A percentile compares a stretch with the other conserved stretches of the same genome.
phyloP scores from a whole-genome alignment of 345 rosid species.

The Citrus mangshanensis region DNA sequence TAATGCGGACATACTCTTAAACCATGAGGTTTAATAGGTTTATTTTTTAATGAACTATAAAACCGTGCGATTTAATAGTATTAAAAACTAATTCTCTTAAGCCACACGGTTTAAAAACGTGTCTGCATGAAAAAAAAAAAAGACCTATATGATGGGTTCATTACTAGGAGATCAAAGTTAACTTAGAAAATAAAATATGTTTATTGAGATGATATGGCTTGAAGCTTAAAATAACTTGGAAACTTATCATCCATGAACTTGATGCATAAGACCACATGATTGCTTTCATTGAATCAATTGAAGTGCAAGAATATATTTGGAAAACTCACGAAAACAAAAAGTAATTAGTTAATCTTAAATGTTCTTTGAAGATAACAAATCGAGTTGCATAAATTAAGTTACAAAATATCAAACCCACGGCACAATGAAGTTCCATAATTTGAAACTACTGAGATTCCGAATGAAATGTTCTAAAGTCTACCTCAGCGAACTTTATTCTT shows the following conservation, averaged over 20 bases:
- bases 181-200: no score
- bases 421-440: not conserved
- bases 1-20: no score
- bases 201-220: not conserved
- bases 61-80: no score
- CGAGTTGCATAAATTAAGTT: constrained; percentile 1
- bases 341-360: not conserved
- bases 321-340: not conserved
- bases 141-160: not conserved
- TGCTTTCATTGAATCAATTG: not conserved
- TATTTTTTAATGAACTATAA: no score
- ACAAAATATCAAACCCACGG: not conserved
- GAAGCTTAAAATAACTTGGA: not conserved
- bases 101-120: no score
- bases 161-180: not conserved
- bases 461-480: constrained; percentile 2
- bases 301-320: not conserved
- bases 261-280: not conserved
- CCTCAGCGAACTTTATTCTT: constrained; percentile 47
- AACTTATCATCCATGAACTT: not conserved
- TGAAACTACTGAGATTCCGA: not conserved
- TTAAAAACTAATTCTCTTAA: no score
- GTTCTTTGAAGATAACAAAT: not conserved
- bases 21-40: no score
- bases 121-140: no score